A percentile compares a stretch with the other conserved stretches of the same genome.
Conservation (phyloP, 2,329 filamentous ascomycete species). For the Penicillium expansum region DNA sequence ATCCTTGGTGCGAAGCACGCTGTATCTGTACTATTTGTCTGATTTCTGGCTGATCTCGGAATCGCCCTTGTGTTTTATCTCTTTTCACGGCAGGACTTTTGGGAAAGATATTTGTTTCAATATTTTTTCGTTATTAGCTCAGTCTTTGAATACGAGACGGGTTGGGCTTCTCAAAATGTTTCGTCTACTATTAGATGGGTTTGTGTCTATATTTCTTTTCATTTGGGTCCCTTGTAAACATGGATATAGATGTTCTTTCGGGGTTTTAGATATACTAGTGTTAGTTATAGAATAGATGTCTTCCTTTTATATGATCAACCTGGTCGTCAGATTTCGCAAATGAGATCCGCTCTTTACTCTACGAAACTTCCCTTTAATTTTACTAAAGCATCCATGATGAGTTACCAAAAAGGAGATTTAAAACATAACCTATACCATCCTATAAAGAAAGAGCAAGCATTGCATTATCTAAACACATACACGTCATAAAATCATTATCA, state of each 20-base stretch:
- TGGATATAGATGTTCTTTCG: neutral
- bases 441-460: neutral
- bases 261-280: neutral
- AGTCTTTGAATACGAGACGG: constrained; percentile 3
- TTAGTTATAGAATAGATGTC: neutral
- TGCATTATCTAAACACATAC: constrained; percentile 8
- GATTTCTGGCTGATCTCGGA: neutral
- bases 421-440: neutral
- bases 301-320: neutral
- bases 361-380: neutral
- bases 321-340: neutral
- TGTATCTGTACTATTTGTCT: constrained; percentile 4
- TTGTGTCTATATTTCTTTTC: neutral
- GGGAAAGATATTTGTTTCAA: neutral
- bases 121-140: neutral
- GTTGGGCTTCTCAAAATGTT: neutral
- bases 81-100: neutral
- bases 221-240: neutral
- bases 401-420: neutral
- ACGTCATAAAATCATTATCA: constrained; percentile 19
- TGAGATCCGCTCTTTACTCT: neutral
- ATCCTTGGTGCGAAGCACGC: neutral
- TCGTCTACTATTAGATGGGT: neutral
- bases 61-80: neutral
- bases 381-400: too few species aligned